These are phyloP conservation scores for Tuber microsphaerosporum DNA, from an alignment of 495 filamentous ascomycete species.

Conservation along the genomic window DNA sequence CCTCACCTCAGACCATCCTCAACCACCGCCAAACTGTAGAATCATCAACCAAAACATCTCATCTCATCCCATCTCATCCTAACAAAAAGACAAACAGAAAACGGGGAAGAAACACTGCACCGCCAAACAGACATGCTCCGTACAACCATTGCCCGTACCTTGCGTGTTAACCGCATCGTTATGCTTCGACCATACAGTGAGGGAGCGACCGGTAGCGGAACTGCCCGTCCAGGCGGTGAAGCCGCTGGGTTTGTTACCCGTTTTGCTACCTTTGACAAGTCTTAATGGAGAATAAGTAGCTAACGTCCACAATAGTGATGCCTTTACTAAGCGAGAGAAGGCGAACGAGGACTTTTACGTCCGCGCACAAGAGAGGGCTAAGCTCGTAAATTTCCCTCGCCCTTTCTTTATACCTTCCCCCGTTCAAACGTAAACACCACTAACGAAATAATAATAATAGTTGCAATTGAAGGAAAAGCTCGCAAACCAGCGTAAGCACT, in stretches of 20 bases:
- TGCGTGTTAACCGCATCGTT: slow-evolving; percentile 31
- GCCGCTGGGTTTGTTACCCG: slow-evolving; percentile 42
- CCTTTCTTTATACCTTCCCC: slow-evolving; percentile 8
- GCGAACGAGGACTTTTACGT: slow-evolving; percentile 80
- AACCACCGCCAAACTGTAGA: not conserved
- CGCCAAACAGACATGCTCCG: slow-evolving; percentile 36
- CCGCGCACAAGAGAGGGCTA: slow-evolving; percentile 72
- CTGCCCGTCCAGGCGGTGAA: slow-evolving; percentile 45
- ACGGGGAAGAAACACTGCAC: slow-evolving; percentile 14
- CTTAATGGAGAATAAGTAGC: slow-evolving; percentile 1
- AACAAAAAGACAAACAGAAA: slow-evolving; percentile 14
- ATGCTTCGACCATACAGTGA: slow-evolving; percentile 40
- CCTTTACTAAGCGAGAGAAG: slow-evolving; percentile 83
- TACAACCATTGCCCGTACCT: slow-evolving; percentile 33
- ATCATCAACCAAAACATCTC: not conserved
- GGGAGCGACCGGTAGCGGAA: slow-evolving; percentile 48
- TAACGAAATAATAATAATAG: slow-evolving; percentile 42
- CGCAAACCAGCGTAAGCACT: slow-evolving; percentile 65
- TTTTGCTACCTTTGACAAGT: slow-evolving; percentile 1
- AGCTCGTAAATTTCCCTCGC: slow-evolving; percentile 51
- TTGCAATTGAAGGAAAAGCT: slow-evolving; percentile 71
- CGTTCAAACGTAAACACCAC: not conserved
- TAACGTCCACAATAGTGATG: slow-evolving; percentile 51
- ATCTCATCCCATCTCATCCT: not conserved
- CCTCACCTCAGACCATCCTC: not conserved